phyloP scores from a whole-genome alignment of 2,329 filamentous ascomycete genomes.

The Drechslerella coelobrocha region DNA sequence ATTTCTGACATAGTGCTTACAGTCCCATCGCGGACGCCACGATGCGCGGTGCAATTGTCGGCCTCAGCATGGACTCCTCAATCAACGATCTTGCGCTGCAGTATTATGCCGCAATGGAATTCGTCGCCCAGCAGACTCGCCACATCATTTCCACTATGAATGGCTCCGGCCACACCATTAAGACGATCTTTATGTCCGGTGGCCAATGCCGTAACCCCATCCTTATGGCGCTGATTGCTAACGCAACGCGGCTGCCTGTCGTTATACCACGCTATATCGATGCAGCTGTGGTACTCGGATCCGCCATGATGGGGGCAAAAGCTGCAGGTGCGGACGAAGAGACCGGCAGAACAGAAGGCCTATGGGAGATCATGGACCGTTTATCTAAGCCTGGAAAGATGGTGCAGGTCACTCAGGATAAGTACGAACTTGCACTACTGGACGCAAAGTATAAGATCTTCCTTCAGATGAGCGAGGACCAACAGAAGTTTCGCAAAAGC shows the following conservation, averaged over 20 bases:
- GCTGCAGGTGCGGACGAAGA: slow-evolving; percentile 79
- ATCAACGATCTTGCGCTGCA: slow-evolving; percentile 85
- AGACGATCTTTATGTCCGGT: slow-evolving; percentile 97
- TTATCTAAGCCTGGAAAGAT: slow-evolving; percentile 93
- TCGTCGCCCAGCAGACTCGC: slow-evolving; percentile 94
- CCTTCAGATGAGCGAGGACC: slow-evolving; percentile 84
- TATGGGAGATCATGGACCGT: slow-evolving; percentile 97
- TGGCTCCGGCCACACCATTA: slow-evolving; percentile 81
- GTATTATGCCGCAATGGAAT: slow-evolving; percentile 97
- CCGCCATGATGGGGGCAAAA: slow-evolving; percentile 96
- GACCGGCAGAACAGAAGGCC: slow-evolving; percentile 78
- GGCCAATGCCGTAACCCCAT: slow-evolving; percentile 96
- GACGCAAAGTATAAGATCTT: slow-evolving; percentile 95
- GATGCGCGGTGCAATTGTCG: slow-evolving; percentile 90
- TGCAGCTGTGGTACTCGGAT: slow-evolving; percentile 95
- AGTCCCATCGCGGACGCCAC: slow-evolving; percentile 82
- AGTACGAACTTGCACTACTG: slow-evolving; percentile 77
- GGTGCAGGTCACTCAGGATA: slow-evolving; percentile 75
- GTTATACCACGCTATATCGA: slow-evolving; percentile 92
- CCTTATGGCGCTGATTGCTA: slow-evolving; percentile 88
- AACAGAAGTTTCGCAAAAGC: slow-evolving; percentile 79
- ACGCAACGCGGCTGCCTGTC: slow-evolving; percentile 88
- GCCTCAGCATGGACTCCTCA: slow-evolving; percentile 83
- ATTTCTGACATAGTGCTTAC: background rate
- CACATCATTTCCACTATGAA: slow-evolving; percentile 98